These are phyloP conservation scores for Beauveria brongniartii DNA, from an alignment of 2,329 filamentous ascomycete species.

Conservation along the genomic window DNA sequence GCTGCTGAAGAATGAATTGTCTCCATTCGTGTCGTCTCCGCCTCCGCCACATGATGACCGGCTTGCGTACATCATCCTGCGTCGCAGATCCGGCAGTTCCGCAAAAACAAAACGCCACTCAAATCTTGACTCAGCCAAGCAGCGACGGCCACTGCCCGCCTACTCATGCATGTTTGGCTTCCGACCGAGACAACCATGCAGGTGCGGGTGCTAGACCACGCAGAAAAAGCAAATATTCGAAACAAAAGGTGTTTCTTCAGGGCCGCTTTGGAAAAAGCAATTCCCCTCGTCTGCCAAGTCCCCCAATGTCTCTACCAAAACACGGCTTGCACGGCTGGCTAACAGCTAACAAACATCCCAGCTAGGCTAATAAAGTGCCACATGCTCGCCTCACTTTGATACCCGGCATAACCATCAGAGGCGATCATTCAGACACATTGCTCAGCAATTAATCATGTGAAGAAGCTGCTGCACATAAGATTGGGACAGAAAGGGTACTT, in stretches of 20 bases:
- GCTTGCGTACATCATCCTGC: conserved; percentile 2
- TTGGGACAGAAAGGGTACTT: too few species aligned
- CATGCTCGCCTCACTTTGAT: too few species aligned
- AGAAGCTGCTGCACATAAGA: too few species aligned
- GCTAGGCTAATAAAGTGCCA: too few species aligned
- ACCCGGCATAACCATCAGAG: too few species aligned
- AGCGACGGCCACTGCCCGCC: neutral
- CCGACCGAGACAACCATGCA: neutral
- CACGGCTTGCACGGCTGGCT: too few species aligned
- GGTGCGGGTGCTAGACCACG: neutral
- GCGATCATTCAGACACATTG: too few species aligned
- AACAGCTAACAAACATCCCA: too few species aligned
- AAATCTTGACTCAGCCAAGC: neutral
- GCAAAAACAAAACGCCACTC: neutral
- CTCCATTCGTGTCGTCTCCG: neutral
- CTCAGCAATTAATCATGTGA: too few species aligned
- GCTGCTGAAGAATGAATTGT: neutral
- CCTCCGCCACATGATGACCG: neutral
- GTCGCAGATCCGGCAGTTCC: conserved; percentile 3
- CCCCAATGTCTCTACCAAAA: neutral
- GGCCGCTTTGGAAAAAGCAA: neutral
- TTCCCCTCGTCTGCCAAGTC: neutral
- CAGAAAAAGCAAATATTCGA: neutral
- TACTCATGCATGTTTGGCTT: neutral
- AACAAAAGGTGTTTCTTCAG: neutral